Evolutionary conservation across 805 yeast genomes (phyloP).

Genomic region (Yamadazyma phyllophila): DNA sequence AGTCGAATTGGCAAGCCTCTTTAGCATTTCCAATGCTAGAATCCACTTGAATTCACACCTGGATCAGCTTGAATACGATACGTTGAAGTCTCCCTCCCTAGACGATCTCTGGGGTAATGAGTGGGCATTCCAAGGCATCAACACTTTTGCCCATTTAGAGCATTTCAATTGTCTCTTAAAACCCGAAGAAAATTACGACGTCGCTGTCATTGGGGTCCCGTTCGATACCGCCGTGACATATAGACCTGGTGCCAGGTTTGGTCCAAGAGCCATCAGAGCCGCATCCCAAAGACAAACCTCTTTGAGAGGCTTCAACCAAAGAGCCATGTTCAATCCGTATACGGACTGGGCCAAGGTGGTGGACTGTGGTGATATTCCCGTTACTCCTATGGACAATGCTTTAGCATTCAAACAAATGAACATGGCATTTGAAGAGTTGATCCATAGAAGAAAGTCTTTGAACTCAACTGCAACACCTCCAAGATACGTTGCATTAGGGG

Average conservation of each 20-base stretch:
- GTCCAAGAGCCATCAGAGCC: constrained; percentile 68
- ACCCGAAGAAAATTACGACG: constrained; percentile 51
- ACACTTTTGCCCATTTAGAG: constrained; percentile 73
- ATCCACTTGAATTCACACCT: constrained; percentile 9
- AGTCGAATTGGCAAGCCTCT: neutral
- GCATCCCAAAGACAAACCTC: constrained; percentile 72
- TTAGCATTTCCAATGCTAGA: constrained; percentile 1
- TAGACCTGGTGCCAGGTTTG: constrained; percentile 81
- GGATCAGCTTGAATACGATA: constrained; percentile 9
- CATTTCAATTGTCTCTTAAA: constrained; percentile 56
- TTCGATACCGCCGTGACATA: constrained; percentile 81
- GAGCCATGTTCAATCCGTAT: constrained; percentile 59
- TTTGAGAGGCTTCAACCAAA: constrained; percentile 65
- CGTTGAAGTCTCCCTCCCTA: constrained; percentile 35
- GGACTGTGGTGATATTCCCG: constrained; percentile 60
- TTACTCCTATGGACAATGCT: constrained; percentile 57
- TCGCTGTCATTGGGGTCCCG: constrained; percentile 76
- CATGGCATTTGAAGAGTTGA: constrained; percentile 53
- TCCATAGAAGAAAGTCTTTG: constrained; percentile 36
- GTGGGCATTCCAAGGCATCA: constrained; percentile 70
- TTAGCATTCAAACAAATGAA: constrained; percentile 55
- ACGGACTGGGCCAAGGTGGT: constrained; percentile 46
- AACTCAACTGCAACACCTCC: constrained; percentile 43
- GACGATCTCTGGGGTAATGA: constrained; percentile 67
- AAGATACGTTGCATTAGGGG: constrained; percentile 70